Base-by-base conservation (phyloP, 2,329 filamentous ascomycete genomes). In the Zasmidium cellare region DNA sequence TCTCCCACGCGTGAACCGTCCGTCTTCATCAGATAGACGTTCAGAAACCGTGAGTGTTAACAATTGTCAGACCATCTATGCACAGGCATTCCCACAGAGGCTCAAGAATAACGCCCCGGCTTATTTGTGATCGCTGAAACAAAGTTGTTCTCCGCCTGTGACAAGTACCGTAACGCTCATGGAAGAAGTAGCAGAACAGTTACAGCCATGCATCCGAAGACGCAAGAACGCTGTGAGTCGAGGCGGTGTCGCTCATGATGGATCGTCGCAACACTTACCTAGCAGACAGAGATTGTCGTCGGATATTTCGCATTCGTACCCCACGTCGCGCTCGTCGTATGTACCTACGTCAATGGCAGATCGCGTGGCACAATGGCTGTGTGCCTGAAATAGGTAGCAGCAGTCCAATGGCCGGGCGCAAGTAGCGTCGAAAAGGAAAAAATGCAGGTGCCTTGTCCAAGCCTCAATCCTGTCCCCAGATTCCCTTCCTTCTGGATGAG, bases 111-210 rank as follows among this genome's bases (percentile, higher is more conserved):
- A 48, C 49, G 55, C 55, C 45, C 55, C 55, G 55, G 55, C 55
- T 57, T 57, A 57, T 57, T 57, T 57, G 55, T 35, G 55, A 57
- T 57, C 55, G 55, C 47, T 52, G 53, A 46, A n/a, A n/a, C n/a
- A n/a, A n/a, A n/a, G 48, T 56, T 44, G 48, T 57, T 57, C 55
- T 57, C 24, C 55, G 55, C 55, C 55, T 52, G 22, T 52, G 55
- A 57, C 55, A 31, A 51, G 24, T 57, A 57, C 55, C 55, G 55
- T 57, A 41, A n/a, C 38, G 49, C 55, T 57, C 46, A 57, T 57
- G n/a, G 49, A n/a, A 23, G 46, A 19, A 47, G 23, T 41, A 57
- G 55, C 55, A 48, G 45, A n/a, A 57, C 55, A 57, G 55, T 52
- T 57, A 57, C 55, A 57, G 55, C 44, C 48, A 20, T 18, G 3